Conservation (phyloP, 75 land plant genomes). For the Sequoia sempervirens region DNA sequence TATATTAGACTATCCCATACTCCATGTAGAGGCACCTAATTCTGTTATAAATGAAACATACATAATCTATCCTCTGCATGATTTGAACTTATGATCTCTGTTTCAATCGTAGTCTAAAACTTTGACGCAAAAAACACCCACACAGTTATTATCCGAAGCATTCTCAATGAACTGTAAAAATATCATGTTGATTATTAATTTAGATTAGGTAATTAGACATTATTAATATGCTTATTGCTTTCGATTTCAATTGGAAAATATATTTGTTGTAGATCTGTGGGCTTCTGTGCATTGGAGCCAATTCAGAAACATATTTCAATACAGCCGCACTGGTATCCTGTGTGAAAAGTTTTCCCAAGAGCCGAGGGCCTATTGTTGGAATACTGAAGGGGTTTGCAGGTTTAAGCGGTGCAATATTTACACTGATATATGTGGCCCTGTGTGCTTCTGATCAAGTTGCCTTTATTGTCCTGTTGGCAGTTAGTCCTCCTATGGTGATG, state of each 20-base stretch:
- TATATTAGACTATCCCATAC: too few relatives aligned
- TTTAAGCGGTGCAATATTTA: slow-evolving; percentile 82
- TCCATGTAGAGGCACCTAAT: too few relatives aligned
- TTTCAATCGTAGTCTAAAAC: too few relatives aligned
- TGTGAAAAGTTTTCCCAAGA: slow-evolving; percentile 86
- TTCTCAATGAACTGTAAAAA: too few relatives aligned
- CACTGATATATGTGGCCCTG: slow-evolving; percentile 64
- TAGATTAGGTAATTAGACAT: background rate
- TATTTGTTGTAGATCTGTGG: slow-evolving; percentile 66
- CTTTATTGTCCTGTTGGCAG: slow-evolving; percentile 89
- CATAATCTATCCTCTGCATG: too few relatives aligned
- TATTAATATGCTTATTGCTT: background rate
- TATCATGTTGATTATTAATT: too few relatives aligned
- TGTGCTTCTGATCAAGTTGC: slow-evolving; percentile 74
- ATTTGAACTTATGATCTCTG: too few relatives aligned
- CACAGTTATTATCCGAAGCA: too few relatives aligned
- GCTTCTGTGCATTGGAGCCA: slow-evolving; percentile 80
- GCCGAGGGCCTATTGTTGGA: slow-evolving; percentile 87
- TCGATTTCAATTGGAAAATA: background rate
- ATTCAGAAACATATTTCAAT: slow-evolving; percentile 96
- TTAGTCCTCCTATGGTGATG: slow-evolving; percentile 74
- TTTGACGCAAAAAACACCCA: too few relatives aligned
- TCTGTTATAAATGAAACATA: too few relatives aligned
- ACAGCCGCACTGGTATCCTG: slow-evolving; percentile 84
- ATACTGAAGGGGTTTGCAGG: slow-evolving; percentile 97